A percentile compares a stretch with the other conserved stretches of the same genome.
Evolutionary conservation across 495 filamentous ascomycete species (phyloP).

Genomic region (Penicillium canescens): DNA sequence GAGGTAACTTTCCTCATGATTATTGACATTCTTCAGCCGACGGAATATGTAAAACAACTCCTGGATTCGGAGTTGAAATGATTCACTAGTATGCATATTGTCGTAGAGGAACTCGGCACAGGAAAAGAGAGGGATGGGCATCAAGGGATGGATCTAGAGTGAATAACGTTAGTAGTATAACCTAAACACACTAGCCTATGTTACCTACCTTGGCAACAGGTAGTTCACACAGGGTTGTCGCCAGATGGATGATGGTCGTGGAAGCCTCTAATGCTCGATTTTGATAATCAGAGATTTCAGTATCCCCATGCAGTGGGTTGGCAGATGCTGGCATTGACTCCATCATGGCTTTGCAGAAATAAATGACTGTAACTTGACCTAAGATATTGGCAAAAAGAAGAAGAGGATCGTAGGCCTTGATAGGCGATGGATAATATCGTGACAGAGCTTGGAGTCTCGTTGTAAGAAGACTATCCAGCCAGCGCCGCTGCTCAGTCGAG

Average conservation of each 20-base stretch:
- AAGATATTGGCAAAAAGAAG: slow-evolving; percentile 42
- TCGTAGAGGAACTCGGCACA: slow-evolving; percentile 14
- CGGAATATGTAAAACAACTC: slow-evolving; percentile 10
- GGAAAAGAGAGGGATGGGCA: slow-evolving; percentile 16
- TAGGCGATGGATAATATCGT: slow-evolving; percentile 12
- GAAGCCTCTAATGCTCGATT: slow-evolving; percentile 25
- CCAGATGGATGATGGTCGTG: slow-evolving; percentile 38
- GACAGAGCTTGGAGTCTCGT: slow-evolving; percentile 31
- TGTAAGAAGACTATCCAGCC: slow-evolving; percentile 43
- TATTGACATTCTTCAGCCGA: slow-evolving; percentile 22
- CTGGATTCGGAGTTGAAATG: slow-evolving; percentile 6
- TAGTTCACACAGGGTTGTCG: slow-evolving; percentile 41
- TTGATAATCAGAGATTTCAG: background rate
- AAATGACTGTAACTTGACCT: slow-evolving; percentile 42
- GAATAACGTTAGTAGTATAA: background rate
- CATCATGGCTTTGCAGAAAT: slow-evolving; percentile 29
- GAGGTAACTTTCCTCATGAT: slow-evolving; percentile 19
- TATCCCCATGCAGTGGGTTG: background rate
- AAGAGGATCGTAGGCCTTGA: slow-evolving; percentile 42
- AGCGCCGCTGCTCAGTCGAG: slow-evolving; percentile 45
- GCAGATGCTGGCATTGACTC: background rate
- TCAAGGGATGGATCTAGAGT: slow-evolving; percentile 17
- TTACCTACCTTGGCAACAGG: slow-evolving; percentile 37
- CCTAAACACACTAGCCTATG: background rate
- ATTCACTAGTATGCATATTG: slow-evolving; percentile 5